phyloP scores from a whole-genome alignment of 805 yeast species.

The Spathaspora sp. region DNA sequence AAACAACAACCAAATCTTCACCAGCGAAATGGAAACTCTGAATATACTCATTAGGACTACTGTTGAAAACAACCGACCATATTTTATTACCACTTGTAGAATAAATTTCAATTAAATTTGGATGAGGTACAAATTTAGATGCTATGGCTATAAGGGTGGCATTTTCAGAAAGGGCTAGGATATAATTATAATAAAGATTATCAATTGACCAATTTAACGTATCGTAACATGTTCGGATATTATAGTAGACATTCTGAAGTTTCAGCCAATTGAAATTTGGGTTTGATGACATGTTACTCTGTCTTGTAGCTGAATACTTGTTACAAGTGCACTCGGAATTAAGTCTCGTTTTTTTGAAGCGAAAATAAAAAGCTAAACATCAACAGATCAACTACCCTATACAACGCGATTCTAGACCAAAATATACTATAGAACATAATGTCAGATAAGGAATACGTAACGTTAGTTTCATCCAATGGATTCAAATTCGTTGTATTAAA shows the following conservation, averaged over 20 bases:
- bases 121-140: slow-evolving; percentile 30
- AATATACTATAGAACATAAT: not conserved
- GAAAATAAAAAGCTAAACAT: not conserved
- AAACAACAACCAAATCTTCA: slow-evolving; percentile 56
- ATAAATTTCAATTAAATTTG: slow-evolving; percentile 36
- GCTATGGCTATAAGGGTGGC: slow-evolving; percentile 56
- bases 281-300: slow-evolving; percentile 18
- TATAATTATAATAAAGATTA: slow-evolving; percentile 33
- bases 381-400: not conserved
- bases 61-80: slow-evolving; percentile 35
- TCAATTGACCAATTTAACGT: slow-evolving; percentile 44
- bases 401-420: not conserved
- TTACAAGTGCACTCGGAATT: not conserved
- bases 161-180: slow-evolving; percentile 47
- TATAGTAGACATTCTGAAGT: slow-evolving; percentile 65
- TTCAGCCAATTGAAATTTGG: slow-evolving; percentile 73
- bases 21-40: slow-evolving; percentile 46
- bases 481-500: slow-evolving; percentile 56
- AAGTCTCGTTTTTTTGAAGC: not conserved
- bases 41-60: slow-evolving; percentile 49
- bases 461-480: slow-evolving; percentile 71
- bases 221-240: slow-evolving; percentile 54
- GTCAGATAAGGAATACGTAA: slow-evolving; percentile 39
- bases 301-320: not conserved
- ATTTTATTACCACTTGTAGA: slow-evolving; percentile 31